A percentile compares a stretch with the other conserved stretches of the same genome.
These are phyloP conservation scores for Sclerotinia subarctica DNA, from an alignment of 2,329 filamentous ascomycete genomes.

Conservation along the genomic window DNA sequence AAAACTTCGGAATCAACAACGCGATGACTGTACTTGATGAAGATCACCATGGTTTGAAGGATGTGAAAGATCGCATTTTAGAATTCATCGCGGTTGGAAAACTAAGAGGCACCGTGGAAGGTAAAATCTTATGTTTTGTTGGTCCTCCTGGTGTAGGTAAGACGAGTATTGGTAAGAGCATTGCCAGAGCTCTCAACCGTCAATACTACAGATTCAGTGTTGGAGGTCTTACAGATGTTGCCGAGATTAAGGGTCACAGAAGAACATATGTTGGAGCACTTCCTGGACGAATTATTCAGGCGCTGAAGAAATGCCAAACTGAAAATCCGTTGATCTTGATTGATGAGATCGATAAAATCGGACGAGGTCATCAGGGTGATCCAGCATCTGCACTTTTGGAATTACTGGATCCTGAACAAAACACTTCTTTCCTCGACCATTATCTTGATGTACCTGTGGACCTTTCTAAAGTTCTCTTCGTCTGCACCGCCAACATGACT, in stretches of 20 bases:
- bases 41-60: conserved; percentile 94
- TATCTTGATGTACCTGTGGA: conserved; percentile 99
- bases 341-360: conserved; percentile 98
- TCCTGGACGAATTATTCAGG: conserved; percentile 95
- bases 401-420: conserved; percentile 93
- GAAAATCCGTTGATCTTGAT: conserved; percentile 97
- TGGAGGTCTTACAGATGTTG: conserved; percentile 92
- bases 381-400: conserved; percentile 92
- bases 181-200: conserved; percentile 87
- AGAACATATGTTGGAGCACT: conserved; percentile 95
- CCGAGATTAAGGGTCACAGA: conserved; percentile 96
- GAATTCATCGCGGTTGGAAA: conserved; percentile 99
- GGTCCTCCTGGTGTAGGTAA: conserved; percentile 97
- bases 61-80: conserved; percentile 96
- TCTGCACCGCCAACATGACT: conserved; percentile 98
- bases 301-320: conserved; percentile 97
- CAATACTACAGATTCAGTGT: conserved; percentile 99
- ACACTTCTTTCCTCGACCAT: conserved; percentile 94
- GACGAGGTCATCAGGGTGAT: conserved; percentile 92
- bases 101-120: conserved; percentile 92
- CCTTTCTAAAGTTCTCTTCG: conserved; percentile 94
- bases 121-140: conserved; percentile 97
- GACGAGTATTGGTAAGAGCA: conserved; percentile 98
- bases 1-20: conserved; percentile 94
- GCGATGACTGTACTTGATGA: conserved; percentile 89